Percentiles rank a stretch among this genome's conserved stretches.
Conservation (phyloP, 371 early-diverging fungal species). For the Rhizopus stolonifer region DNA sequence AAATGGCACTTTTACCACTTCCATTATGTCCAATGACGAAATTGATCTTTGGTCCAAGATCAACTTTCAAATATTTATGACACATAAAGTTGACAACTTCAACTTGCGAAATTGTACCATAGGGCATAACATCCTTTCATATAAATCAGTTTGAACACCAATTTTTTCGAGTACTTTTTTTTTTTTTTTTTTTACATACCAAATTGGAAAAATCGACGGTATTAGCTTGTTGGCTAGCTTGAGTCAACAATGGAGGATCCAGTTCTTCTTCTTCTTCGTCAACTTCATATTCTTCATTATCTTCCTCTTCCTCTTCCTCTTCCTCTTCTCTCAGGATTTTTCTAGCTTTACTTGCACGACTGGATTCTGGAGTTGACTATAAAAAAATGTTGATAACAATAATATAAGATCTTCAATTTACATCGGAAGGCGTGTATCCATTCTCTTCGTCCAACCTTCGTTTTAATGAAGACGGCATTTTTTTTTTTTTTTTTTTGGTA, state of each 20-base stretch:
- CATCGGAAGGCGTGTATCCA: neutral
- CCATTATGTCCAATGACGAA: conserved; percentile 97
- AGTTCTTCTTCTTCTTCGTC: conserved; percentile 3
- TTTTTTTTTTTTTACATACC: conserved; percentile 12
- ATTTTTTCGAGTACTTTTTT: too few relatives aligned
- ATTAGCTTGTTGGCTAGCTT: neutral
- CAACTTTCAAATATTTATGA: conserved; percentile 76
- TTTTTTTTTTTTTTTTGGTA: too few relatives aligned
- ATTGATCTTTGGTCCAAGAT: conserved; percentile 88
- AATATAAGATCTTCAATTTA: neutral
- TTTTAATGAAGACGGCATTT: conserved; percentile 13
- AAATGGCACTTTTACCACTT: conserved; percentile 94
- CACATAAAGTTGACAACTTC: conserved; percentile 94
- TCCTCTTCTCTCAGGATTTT: conserved; percentile 1
- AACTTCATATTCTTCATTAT: neutral
- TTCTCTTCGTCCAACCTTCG: neutral
- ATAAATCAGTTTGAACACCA: neutral
- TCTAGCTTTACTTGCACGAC: neutral
- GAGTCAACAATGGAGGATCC: neutral
- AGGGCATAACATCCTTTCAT: conserved; percentile 43
- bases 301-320: conserved; percentile 8
- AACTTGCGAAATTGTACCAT: conserved; percentile 79
- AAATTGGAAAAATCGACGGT: conserved; percentile 1
- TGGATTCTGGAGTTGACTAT: neutral
- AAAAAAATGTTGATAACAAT: neutral